Evolutionary conservation across 2,329 filamentous ascomycete species (phyloP), one percentile per base, ranked within the genome.

Genomic region (Pseudonectria foliicola): DNA sequence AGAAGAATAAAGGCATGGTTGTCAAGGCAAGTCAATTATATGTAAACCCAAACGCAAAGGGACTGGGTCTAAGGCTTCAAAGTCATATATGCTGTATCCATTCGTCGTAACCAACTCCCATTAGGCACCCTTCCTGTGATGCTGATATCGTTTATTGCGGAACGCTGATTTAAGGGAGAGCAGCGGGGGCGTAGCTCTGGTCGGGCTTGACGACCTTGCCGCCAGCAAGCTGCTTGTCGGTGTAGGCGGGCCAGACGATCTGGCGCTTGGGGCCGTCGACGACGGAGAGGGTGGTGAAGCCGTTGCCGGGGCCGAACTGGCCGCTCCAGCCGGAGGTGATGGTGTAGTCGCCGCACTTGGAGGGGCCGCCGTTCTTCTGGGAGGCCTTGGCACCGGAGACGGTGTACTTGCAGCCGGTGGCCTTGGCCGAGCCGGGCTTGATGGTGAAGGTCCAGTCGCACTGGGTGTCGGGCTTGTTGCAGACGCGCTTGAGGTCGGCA

Each of bases 271-370:
- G 43, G 43, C 60, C 56, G 55, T 73, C 59, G 30, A 67, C 62
- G 34, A 77, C 66, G 13, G 67, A 60, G 18, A 76, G 56, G 14
- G 68, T 73, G 15, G 71, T 75, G 62, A 75, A 77, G 44, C 70
- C 73, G 16, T 68, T 59, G 42, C 54, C 66, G 10, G 56, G 38
- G 32, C 71, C 73, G 44, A 76, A 77, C 48, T 73, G 65, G 50
- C 63, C 71, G 53, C 65, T 71, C 72, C 72, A 77, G 59, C 69
- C 68, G 3, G 66, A 67, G 33, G 67, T 70, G 50, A 77, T 47
- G 42, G 62, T 69, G 62, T 63, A 77, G 38, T 49, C 50, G 26
- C 71, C 72, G 59, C 70, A 76, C 32, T 44, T 59, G 38, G 52
- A 44, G 29, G 64, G 60, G 13, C 61, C 63, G 31, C 61, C 62